Conservation (phyloP, 495 filamentous ascomycete genomes). For the Hypoxylon perforatum region DNA sequence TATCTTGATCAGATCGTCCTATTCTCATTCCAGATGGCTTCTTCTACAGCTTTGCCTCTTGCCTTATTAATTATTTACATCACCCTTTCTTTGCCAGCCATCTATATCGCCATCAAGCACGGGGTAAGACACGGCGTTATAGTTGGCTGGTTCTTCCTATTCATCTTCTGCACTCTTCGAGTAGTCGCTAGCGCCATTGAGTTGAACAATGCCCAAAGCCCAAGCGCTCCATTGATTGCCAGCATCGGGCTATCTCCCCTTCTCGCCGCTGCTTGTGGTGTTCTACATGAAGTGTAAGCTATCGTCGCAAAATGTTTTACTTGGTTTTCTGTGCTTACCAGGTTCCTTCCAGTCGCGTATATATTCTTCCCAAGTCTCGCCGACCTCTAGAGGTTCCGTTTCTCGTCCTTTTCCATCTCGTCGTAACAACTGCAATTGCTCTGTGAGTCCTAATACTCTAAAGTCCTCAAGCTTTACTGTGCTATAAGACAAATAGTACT, state of each 20-base stretch:
- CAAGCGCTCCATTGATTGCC: constrained; percentile 49
- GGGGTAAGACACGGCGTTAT: constrained; percentile 44
- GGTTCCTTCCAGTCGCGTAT: constrained; percentile 16
- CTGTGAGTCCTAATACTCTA: no score
- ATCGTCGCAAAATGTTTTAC: not conserved
- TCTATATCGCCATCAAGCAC: constrained; percentile 50
- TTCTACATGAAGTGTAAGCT: constrained; percentile 57
- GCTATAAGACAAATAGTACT: no score
- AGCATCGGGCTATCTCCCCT: constrained; percentile 59
- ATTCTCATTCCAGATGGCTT: constrained; percentile 15
- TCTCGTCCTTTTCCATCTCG: constrained; percentile 40
- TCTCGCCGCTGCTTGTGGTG: constrained; percentile 49
- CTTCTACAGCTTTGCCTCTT: constrained; percentile 40
- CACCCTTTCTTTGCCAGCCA: constrained; percentile 41
- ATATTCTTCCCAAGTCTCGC: constrained; percentile 35
- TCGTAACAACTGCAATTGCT: constrained; percentile 41
- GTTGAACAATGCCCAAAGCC: constrained; percentile 39
- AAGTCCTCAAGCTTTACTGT: no score
- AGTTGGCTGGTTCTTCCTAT: constrained; percentile 54
- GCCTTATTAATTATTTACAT: constrained; percentile 53
- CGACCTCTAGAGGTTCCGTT: constrained; percentile 22
- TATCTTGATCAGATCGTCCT: not conserved
- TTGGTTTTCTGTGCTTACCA: constrained; percentile 7
- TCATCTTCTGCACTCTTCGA: constrained; percentile 52
- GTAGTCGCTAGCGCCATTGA: constrained; percentile 51